Base-by-base conservation (phyloP, 2,329 filamentous ascomycete genomes). In the Verticillium isaacii region DNA sequence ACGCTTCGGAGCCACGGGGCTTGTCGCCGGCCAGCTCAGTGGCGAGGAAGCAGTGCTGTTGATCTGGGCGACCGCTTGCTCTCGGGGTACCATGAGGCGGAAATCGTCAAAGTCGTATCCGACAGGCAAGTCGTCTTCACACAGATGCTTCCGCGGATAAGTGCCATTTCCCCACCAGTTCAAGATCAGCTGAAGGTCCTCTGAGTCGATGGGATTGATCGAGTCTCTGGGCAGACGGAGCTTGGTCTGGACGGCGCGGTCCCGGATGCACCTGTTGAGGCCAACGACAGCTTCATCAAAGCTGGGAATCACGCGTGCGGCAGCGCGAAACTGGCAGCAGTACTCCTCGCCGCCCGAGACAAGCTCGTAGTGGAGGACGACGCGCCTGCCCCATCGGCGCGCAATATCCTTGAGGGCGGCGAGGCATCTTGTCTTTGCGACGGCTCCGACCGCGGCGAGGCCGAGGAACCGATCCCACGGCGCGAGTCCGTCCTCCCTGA, bases 331-430 rank as follows among this genome's bases (percentile, higher is more conserved):
- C 17, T 59, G 25, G n/a, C 62, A 52, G 19, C 50, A 66, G 50
- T 66, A 66, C 57, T 64, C 63, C 55, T 57, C 56, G 14, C 63
- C 61, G 39, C 52, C 63, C 34, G 61, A 60, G 54, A 45, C 58
- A 59, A 29, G 61, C 39, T 62, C 6, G 56, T 66, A 66, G 56
- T 66, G 58, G 58, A 63, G 36, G 39, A 66, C 60, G 50, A 56
- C 34, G 32, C 61, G 57, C 56, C 32, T 15, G 25, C 58, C 63
- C 60, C 57, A 65, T 37, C n/a, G 55, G 32, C n/a, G 50, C 17
- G 23, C 37, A 2, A 62, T 29, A n/a, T 17, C 36, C 12, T 59
- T 59, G 7, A 62, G 57, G 19, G 60, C 52, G 23, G 25, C 9
- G 52, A 59, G 57, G 29, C 60, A 58, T 54, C 19, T n/a, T 12